Evolutionary conservation across 2,329 filamentous ascomycete genomes (phyloP), one percentile per base, ranked within the genome.

Genomic region (Fusarium metavorans): DNA sequence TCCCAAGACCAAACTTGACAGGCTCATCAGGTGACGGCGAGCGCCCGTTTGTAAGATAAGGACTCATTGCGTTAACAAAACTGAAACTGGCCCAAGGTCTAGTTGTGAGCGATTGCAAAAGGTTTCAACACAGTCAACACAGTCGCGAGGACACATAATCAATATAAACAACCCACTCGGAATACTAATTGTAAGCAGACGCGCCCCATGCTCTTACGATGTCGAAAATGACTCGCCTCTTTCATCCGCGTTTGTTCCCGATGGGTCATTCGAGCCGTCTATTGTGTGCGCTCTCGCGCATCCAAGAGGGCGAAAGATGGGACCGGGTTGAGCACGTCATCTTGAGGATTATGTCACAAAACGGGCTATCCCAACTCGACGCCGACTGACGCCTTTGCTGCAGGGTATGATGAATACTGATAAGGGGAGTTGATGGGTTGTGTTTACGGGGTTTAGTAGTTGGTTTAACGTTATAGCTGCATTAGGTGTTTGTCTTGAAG

Each of bases 251-350:
- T 37, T 23, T 56, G 48, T 57, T 69, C 27, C 41, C 52, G 5
- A 67, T 39, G 48, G 13, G 32, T 70, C 48, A 73, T 73, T 20
- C 62, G 3, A 4, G 4, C n/a, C 39, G 27, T 5, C 14, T 60
- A 73, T 73, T 70, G 56, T 73, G 71, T 73, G 71, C 63, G 23
- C 4, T 70, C 23, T 6, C n/a, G 6, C 9, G 13, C 25, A 23
- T 25, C 64, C 72, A 41, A 73, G 41, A 73, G 56, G 76, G 66
- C 30, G 10, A 20, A 6, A 59, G 69, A 66, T 70, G 66, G 45
- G 67, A 67, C 56, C 62, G 37, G 14, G 13, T n/a, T 52, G 43
- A 77, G 71, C 76, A 77, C 76, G 76, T 27, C 75, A 77, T 77
- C 61, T 59, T 27, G 8, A 56, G 54, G 58, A 69, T 60, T 70